These are phyloP conservation scores for Saccharomycopsis lassenensis DNA, from an alignment of 805 yeast species.

Conservation along the genomic window DNA sequence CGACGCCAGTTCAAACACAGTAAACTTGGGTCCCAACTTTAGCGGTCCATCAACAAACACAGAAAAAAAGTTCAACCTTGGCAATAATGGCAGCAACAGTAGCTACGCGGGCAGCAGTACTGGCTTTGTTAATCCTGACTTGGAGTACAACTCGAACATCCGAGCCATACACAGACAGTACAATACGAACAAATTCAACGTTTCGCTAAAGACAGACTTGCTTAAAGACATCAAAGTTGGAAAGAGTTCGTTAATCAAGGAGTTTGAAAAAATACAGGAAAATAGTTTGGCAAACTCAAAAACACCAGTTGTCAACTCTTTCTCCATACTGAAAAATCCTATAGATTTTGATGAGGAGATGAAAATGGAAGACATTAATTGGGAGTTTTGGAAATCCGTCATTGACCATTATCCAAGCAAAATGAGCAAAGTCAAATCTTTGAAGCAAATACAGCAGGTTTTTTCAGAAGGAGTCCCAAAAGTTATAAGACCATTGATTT, in stretches of 20 bases:
- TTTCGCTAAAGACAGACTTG: conserved; percentile 16
- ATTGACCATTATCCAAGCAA: conserved; percentile 15
- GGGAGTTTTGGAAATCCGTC: conserved; percentile 17
- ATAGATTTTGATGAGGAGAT: neutral
- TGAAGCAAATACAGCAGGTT: conserved; percentile 11
- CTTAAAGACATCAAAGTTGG: conserved; percentile 16
- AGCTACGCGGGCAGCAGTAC: too few relatives aligned
- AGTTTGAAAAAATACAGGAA: conserved; percentile 13
- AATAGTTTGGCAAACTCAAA: conserved; percentile 1
- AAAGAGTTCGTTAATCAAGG: conserved; percentile 7
- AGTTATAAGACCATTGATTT: conserved; percentile 10
- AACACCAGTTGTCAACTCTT: conserved; percentile 14
- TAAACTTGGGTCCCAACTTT: conserved; percentile 7
- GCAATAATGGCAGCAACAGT: neutral
- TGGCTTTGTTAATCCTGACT: conserved; percentile 1
- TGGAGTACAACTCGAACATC: conserved; percentile 11
- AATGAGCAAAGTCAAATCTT: conserved; percentile 12
- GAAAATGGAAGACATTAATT: conserved; percentile 5
- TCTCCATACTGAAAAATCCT: neutral
- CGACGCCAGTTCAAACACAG: conserved; percentile 1
- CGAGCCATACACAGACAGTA: conserved; percentile 17
- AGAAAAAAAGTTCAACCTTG: conserved; percentile 11
- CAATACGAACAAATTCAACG: conserved; percentile 17
- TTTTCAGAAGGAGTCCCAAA: conserved; percentile 12
- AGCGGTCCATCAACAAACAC: neutral